Base-by-base conservation (phyloP, 768 basidiomycete species). In the Phanerodontia chrysosporium region DNA sequence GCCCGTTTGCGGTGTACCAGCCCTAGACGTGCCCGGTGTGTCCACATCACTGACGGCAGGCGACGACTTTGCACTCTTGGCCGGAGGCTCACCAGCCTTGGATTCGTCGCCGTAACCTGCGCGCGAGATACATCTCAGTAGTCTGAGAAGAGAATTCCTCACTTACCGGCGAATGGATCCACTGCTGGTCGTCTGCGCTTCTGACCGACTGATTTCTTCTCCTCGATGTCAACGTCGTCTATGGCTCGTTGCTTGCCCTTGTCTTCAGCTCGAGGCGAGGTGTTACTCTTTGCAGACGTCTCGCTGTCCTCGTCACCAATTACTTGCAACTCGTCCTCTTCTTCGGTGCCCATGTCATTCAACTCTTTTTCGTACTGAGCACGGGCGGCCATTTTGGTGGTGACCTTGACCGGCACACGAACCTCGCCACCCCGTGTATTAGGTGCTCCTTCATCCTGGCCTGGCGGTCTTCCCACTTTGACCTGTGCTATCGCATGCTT, bases 401-500 rank as follows among this genome's bases (percentile, higher is more conserved):
- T 92, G 14, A 87, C 69, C 67, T 83, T 85, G 22, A 76, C 68
- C 0, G 84, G 82, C 12, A 83, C 74, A 49, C 64, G 75, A 22
- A 42, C 60, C 27, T 59, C 46, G 22, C 22, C 35, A 29, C 54
- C 13, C 51, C 52, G 36, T 55, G 58, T 61, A 58, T 61, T 42
- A 61, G 42, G 48, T 7, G 55, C 54, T 57, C 48, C 58, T 49
- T 68, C 61, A 32, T 61, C 49, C 39, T 66, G 59, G 4, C 62
- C 61, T 42, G 60, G 65, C 2, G 62, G 64, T 13, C 59, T 58
- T 39, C 63, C 58, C 10, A 45, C 56, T 51, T 80, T 78, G 13
- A 82, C 83, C 70, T 87, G 86, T 1, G 87, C 74, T 45, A 92
- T 90, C 28, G 90, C 89, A 68, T 89, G 80, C 71, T 87, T 89